phyloP scores from a whole-genome alignment of 257 asterid genomes.

The Prunella vulgaris region DNA sequence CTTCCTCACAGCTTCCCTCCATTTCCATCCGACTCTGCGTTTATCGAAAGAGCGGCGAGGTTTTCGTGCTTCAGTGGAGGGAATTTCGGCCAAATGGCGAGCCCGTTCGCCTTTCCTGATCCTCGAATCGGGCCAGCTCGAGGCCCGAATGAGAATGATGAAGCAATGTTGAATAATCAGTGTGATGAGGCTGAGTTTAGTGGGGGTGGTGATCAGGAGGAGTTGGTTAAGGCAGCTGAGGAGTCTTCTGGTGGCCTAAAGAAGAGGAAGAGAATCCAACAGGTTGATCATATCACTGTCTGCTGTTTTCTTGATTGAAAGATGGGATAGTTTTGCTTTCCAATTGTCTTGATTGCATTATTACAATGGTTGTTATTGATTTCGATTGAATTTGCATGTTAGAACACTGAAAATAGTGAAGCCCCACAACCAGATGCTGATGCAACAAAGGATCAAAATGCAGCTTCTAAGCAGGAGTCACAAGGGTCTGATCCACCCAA shows the following conservation, averaged over 20 bases:
- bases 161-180: conserved; percentile 31
- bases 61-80: conserved; percentile 69
- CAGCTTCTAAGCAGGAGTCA: conserved; percentile 42
- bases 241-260: conserved; percentile 29
- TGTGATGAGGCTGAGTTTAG: conserved; percentile 60
- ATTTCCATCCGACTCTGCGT: conserved; percentile 60
- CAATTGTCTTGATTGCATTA: background rate
- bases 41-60: conserved; percentile 64
- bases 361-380: background rate
- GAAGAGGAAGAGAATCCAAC: conserved; percentile 55
- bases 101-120: conserved; percentile 38
- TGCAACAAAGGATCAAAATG: conserved; percentile 31
- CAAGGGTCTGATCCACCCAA: conserved; percentile 50
- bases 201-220: conserved; percentile 49
- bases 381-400: conserved; percentile 8
- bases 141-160: conserved; percentile 36
- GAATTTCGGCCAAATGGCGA: conserved; percentile 39
- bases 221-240: conserved; percentile 13
- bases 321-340: background rate
- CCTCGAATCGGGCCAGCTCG: background rate
- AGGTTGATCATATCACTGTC: conserved; percentile 32
- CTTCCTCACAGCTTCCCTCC: conserved; percentile 47
- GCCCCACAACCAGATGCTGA: conserved; percentile 30
- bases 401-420: conserved; percentile 39
- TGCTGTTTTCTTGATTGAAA: background rate